These are phyloP conservation scores for Glaciozyma martinii DNA, from an alignment of 768 basidiomycete genomes.

Conservation along the genomic window DNA sequence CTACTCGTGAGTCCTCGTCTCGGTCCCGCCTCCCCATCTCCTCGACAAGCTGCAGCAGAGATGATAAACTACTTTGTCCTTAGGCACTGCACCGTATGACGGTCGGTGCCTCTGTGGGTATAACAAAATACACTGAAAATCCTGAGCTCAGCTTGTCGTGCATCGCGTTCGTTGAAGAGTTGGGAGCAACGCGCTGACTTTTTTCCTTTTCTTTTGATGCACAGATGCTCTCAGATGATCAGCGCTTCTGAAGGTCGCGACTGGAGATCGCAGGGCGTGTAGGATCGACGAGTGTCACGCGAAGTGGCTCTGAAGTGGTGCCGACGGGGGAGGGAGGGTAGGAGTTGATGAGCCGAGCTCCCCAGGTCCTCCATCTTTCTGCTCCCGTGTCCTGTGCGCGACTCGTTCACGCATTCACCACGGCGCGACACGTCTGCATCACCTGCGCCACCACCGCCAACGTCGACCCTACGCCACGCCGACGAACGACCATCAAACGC, in stretches of 20 bases:
- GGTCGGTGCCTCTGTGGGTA: slow-evolving; percentile 7
- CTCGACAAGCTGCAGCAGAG: slow-evolving; percentile 1
- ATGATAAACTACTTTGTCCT: slow-evolving; percentile 9
- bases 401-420: no score
- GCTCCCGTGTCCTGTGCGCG: no score
- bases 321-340: no score
- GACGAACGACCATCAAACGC: not conserved
- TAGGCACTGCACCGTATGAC: slow-evolving; percentile 8
- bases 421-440: no score
- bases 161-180: not conserved
- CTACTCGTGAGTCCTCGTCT: not conserved
- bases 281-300: no score
- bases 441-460: no score
- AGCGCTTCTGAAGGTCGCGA: no score
- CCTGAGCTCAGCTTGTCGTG: slow-evolving; percentile 4
- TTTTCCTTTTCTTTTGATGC: not conserved
- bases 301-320: no score
- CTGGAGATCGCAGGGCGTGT: no score
- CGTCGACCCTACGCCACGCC: not conserved
- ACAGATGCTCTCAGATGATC: not conserved
- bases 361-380: no score
- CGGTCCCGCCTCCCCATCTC: not conserved
- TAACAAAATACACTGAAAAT: slow-evolving; percentile 22
- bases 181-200: not conserved
- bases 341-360: no score